phyloP scores from a whole-genome alignment of 2,329 filamentous ascomycete species.

The Fusarium sarcochroum region DNA sequence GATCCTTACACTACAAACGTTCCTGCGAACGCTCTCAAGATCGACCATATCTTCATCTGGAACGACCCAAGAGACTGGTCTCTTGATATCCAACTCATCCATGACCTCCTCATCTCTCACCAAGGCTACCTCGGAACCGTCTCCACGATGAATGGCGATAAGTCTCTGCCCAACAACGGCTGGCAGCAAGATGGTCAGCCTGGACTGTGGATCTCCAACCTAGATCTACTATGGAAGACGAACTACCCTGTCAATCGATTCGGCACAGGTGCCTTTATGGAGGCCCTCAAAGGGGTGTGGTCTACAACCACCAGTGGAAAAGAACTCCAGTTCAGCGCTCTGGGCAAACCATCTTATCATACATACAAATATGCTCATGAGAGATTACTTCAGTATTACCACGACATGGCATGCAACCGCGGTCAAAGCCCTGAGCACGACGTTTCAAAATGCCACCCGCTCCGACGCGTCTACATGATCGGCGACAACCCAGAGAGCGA shows the following conservation, averaged over 20 bases:
- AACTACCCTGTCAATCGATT: constrained; percentile 87
- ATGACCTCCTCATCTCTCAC: constrained; percentile 85
- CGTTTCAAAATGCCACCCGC: constrained; percentile 58
- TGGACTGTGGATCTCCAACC: constrained; percentile 87
- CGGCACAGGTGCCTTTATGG: constrained; percentile 91
- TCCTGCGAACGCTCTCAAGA: constrained; percentile 70
- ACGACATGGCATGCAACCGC: constrained; percentile 45
- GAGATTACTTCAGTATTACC: constrained; percentile 69
- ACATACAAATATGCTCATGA: constrained; percentile 89
- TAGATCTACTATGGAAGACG: constrained; percentile 91
- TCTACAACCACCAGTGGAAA: constrained; percentile 75
- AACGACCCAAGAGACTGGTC: constrained; percentile 98
- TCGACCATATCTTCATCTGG: constrained; percentile 93
- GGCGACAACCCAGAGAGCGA: constrained; percentile 93
- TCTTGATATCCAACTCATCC: constrained; percentile 85
- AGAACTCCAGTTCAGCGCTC: constrained; percentile 73
- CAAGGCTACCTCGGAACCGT: constrained; percentile 86
- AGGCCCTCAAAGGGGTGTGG: constrained; percentile 87
- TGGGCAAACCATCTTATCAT: constrained; percentile 84
- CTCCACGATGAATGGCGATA: constrained; percentile 78
- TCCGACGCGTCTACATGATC: constrained; percentile 91
- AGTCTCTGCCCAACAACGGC: constrained; percentile 76
- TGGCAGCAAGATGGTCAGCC: constrained; percentile 89
- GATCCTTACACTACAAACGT: constrained; percentile 55
- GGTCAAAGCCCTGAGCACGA: constrained; percentile 28